A percentile compares a stretch with the other conserved stretches of the same genome.
Conservation (phyloP, 768 basidiomycete genomes). For the Tulasnella sp. region DNA sequence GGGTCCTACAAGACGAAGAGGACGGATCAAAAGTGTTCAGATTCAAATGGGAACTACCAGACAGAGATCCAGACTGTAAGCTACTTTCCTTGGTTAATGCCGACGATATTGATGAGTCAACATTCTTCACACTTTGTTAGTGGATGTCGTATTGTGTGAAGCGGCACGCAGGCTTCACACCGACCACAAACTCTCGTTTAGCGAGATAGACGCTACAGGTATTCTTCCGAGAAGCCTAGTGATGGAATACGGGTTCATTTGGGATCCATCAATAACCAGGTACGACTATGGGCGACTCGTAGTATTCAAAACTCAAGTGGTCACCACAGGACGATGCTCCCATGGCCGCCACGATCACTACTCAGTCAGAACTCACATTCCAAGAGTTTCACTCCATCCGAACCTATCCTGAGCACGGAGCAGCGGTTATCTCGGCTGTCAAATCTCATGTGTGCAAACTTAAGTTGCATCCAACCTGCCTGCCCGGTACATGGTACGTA, state of each 20-base stretch:
- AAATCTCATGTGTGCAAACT: neutral
- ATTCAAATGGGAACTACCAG: constrained; percentile 56
- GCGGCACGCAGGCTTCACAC: constrained; percentile 51
- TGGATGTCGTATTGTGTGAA: constrained; percentile 58
- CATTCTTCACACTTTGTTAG: constrained; percentile 41
- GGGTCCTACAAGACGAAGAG: constrained; percentile 22
- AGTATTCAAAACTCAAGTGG: neutral
- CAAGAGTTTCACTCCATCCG: neutral
- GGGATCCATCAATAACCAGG: constrained; percentile 24
- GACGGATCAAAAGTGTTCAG: constrained; percentile 47
- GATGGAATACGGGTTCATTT: neutral
- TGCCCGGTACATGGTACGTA: constrained; percentile 18
- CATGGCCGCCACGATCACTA: neutral
- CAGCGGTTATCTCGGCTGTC: neutral
- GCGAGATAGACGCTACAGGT: constrained; percentile 54
- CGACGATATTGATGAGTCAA: neutral
- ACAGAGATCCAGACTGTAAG: constrained; percentile 52
- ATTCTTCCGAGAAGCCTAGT: constrained; percentile 52
- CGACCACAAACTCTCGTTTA: constrained; percentile 47
- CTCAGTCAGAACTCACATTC: neutral
- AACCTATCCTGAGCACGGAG: neutral
- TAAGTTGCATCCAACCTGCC: neutral
- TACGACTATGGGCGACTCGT: neutral
- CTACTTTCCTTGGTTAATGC: neutral
- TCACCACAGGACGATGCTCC: constrained; percentile 15